Percentiles rank a stretch among this genome's conserved stretches.
phyloP scores from a whole-genome alignment of 257 asterid species.

The Voacanga thouarsii region DNA sequence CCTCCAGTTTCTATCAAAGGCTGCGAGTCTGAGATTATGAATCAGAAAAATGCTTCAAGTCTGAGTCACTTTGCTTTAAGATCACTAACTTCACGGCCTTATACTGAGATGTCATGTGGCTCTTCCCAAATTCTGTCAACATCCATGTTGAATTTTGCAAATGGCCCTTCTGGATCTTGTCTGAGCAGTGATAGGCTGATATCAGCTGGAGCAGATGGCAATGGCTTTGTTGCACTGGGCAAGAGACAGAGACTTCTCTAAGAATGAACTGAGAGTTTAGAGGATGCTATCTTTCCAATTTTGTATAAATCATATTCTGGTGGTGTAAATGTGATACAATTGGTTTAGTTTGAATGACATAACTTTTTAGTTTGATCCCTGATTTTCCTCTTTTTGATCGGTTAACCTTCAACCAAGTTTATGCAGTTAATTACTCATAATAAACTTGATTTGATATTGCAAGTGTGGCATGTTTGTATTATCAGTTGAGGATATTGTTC shows the following conservation, averaged over 20 bases:
- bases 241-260: slow-evolving; percentile 46
- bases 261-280: not conserved
- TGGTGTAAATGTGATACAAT: slow-evolving; percentile 40
- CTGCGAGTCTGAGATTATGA: slow-evolving; percentile 22
- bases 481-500: not conserved
- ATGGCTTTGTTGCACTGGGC: slow-evolving; percentile 21
- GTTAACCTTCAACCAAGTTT: not conserved
- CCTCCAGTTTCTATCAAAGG: slow-evolving; percentile 52
- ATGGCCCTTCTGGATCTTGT: slow-evolving; percentile 20
- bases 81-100: slow-evolving; percentile 23
- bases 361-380: slow-evolving; percentile 7
- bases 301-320: slow-evolving; percentile 38
- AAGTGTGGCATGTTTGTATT: too few relatives aligned
- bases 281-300: slow-evolving; percentile 21
- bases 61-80: slow-evolving; percentile 21
- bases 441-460: too few relatives aligned
- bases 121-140: slow-evolving; percentile 37
- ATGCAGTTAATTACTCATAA: not conserved
- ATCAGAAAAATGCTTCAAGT: slow-evolving; percentile 26
- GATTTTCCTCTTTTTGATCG: not conserved
- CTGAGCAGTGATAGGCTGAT: slow-evolving; percentile 22
- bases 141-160: slow-evolving; percentile 37
- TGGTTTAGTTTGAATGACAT: slow-evolving; percentile 24
- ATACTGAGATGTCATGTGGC: slow-evolving; percentile 39
- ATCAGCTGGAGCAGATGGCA: slow-evolving; percentile 26